Evolutionary conservation across 1,284 basidiomycete species (phyloP).

Genomic region (Ganoderma sinense): DNA sequence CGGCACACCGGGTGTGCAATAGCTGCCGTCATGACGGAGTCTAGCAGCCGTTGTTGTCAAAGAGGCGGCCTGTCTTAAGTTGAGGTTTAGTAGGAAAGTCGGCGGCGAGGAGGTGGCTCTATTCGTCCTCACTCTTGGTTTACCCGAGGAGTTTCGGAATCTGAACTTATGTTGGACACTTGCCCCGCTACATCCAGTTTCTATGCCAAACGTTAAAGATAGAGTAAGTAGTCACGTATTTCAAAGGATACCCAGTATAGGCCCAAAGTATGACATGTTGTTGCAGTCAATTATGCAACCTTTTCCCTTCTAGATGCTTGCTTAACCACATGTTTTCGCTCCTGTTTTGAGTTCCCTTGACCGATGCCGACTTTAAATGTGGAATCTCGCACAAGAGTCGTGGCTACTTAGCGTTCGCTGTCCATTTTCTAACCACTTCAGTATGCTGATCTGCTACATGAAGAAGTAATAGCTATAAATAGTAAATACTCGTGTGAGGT

Average conservation of each 20-base stretch:
- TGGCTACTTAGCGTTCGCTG: too few species aligned
- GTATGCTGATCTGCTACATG: too few species aligned
- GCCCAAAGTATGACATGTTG: not conserved
- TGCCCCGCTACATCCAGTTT: not conserved
- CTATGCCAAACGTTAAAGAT: not conserved
- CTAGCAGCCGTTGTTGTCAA: not conserved
- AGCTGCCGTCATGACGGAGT: not conserved
- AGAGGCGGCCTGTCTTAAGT: not conserved
- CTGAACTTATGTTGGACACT: not conserved
- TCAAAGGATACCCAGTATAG: not conserved
- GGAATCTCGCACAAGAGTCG: too few species aligned
- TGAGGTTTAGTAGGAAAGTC: not conserved
- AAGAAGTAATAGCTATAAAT: too few species aligned
- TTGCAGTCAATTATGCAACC: not conserved
- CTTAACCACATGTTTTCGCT: not conserved
- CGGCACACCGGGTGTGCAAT: conserved; percentile 3
- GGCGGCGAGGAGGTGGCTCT: too few species aligned
- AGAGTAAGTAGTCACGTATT: not conserved
- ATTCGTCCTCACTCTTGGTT: not conserved
- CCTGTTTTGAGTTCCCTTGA: too few species aligned
- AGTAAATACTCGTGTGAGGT: too few species aligned
- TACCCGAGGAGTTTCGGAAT: not conserved
- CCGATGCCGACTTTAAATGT: too few species aligned
- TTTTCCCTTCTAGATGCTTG: not conserved
- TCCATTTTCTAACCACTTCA: too few species aligned